Base-by-base conservation (phyloP, 2,329 filamentous ascomycete species). In the Xylariaceae sp. region DNA sequence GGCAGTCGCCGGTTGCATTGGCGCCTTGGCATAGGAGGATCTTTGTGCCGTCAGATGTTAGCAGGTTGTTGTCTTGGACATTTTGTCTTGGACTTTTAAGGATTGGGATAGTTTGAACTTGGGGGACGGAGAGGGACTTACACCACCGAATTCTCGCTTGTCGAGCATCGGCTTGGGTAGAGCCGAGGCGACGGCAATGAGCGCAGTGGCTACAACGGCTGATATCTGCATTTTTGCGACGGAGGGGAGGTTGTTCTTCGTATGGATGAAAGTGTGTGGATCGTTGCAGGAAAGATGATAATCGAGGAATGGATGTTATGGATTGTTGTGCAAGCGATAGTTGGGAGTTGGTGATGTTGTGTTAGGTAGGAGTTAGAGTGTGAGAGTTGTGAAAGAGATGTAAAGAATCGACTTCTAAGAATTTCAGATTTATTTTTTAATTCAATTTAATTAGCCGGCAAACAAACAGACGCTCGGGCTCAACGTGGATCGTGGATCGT, bases 11-110 rank as follows among this genome's bases (percentile, higher is more conserved):
- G 1, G 77, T 79, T 26, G 73, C 73, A 62, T 80, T 75, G 64
- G 72, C 69, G 30, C 77, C 78, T 31, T 71, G 76, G 70, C 79
- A 81, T 51, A 80, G 67, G 56, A 78, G 71, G 58, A 80, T 56
- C 77, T 80, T 6, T 45, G 5, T 42, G 19, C n/a, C 26, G 45
- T 45, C 46, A 37, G 52, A 40, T 47, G 27, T 60, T 41, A 58
- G 51, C 40, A 30, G 5, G 30, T 37, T 19, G 19, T 19, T 19
- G 19, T 19, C 19, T 19, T 19, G 19, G 19, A 19, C 19, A 19
- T 19, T 19, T 19, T 1, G 19, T 19, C 19, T 19, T 19, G 19
- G 19, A 19, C 19, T 19, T 19, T 19, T 19, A 19, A 19, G 19
- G 19, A 19, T 19, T 19, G 19, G 19, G 42, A 31, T 31, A 45